phyloP scores from a whole-genome alignment of 2,329 filamentous ascomycete genomes.

The Ophiobolus disseminans region DNA sequence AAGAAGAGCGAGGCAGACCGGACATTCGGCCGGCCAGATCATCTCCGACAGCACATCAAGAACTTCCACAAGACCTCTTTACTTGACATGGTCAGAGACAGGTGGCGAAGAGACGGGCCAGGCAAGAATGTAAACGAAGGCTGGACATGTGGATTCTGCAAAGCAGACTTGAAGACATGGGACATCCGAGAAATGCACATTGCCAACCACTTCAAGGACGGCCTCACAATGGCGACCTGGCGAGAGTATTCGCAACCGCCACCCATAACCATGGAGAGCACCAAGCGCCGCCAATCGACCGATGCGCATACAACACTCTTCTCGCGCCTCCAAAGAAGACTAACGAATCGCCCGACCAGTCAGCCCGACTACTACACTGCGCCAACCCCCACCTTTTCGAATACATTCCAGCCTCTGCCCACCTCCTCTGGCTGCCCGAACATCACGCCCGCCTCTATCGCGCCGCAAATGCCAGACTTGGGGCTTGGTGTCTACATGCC shows the following conservation, averaged over 20 bases:
- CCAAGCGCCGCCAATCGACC: not conserved
- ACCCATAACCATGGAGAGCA: too few species aligned
- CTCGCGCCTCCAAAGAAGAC: not conserved
- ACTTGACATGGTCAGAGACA: constrained; percentile 30
- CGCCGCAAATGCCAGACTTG: not conserved
- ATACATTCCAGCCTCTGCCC: not conserved
- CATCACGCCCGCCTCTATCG: not conserved
- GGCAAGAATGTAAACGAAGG: constrained; percentile 18
- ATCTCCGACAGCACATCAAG: constrained; percentile 43
- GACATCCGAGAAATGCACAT: constrained; percentile 42
- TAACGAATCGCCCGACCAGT: not conserved
- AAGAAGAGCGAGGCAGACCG: constrained; percentile 34
- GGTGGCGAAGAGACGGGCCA: constrained; percentile 35
- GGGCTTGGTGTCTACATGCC: not conserved
- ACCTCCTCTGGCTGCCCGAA: not conserved
- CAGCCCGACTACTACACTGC: not conserved
- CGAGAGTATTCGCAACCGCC: constrained; percentile 2
- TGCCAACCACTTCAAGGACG: constrained; percentile 42
- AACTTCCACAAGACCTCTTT: constrained; percentile 41
- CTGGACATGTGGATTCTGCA: constrained; percentile 45
- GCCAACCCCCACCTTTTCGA: not conserved
- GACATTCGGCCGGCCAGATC: constrained; percentile 43
- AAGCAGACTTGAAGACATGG: constrained; percentile 32
- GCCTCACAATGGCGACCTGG: constrained; percentile 40
- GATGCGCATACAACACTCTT: not conserved